phyloP scores from a whole-genome alignment of 352 stramenopile genomes.

The Pythium periplocum region DNA sequence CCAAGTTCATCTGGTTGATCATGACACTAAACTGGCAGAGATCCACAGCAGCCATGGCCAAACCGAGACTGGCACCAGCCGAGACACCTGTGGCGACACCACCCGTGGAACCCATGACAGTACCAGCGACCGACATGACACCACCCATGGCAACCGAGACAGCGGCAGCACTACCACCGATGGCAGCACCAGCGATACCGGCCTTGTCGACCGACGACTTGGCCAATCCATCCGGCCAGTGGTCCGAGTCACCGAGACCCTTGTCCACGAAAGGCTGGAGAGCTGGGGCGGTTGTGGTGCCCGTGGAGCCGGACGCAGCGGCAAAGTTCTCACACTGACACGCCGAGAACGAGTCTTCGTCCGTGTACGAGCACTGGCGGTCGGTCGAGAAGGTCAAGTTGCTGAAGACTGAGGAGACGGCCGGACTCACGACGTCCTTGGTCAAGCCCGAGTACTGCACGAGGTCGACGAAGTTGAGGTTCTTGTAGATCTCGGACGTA shows the following conservation, averaged over 20 bases:
- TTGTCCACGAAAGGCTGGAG: conserved; percentile 32
- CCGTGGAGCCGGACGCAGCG: conserved; percentile 8
- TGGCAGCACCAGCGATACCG: conserved; percentile 41
- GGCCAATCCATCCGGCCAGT: conserved; percentile 50
- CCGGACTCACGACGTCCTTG: conserved; percentile 24
- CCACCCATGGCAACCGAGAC: conserved; percentile 56
- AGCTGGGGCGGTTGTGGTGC: conserved; percentile 7
- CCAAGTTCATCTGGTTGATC: conserved; percentile 82
- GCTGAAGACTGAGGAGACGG: conserved; percentile 23
- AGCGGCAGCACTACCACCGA: conserved; percentile 50
- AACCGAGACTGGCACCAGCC: conserved; percentile 52
- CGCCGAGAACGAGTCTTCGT: conserved; percentile 42
- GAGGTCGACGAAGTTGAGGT: conserved; percentile 64
- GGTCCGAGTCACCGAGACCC: conserved; percentile 52
- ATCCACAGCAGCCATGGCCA: conserved; percentile 66
- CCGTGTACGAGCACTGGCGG: conserved; percentile 50
- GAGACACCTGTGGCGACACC: conserved; percentile 53
- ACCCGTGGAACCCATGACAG: conserved; percentile 45
- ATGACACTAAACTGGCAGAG: conserved; percentile 81
- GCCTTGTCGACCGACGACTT: conserved; percentile 71
- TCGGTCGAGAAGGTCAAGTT: conserved; percentile 53
- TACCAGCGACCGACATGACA: conserved; percentile 58
- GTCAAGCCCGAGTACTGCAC: conserved; percentile 35
- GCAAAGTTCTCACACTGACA: conserved; percentile 59
- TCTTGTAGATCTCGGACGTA: conserved; percentile 57